phyloP scores from a whole-genome alignment of 2,329 filamentous ascomycete species.

The Aureobasidium subglaciale region DNA sequence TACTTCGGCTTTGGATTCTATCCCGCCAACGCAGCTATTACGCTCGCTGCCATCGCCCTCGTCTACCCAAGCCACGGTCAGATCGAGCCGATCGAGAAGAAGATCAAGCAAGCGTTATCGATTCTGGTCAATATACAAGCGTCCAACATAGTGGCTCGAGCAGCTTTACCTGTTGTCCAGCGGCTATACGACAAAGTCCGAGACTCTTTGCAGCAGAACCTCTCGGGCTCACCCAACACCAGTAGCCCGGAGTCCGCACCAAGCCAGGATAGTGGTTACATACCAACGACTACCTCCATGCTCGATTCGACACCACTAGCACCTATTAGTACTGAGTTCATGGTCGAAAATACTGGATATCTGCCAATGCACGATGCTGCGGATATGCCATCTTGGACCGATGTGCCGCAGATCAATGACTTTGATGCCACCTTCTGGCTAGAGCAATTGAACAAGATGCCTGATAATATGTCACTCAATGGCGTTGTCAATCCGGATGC shows the following conservation, averaged over 20 bases:
- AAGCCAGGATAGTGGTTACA: neutral
- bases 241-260: neutral
- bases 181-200: neutral
- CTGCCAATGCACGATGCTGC: neutral
- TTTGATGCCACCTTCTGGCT: slow-evolving; percentile 3
- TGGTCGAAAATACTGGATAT: neutral
- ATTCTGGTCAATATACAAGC: neutral
- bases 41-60: neutral
- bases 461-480: neutral
- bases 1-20: neutral
- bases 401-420: neutral
- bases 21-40: neutral
- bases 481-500: neutral
- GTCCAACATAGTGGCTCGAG: neutral
- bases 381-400: neutral
- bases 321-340: neutral
- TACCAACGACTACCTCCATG: neutral
- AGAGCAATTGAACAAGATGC: neutral
- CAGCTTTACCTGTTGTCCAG: neutral
- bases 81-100: neutral
- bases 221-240: neutral
- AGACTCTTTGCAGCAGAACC: neutral
- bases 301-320: no score
- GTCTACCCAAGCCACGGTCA: neutral
- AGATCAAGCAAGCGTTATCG: neutral